Evolutionary conservation across 768 basidiomycete species (phyloP), one percentile per base, ranked within the genome.

Genomic region (Tubosaeta sp.): DNA sequence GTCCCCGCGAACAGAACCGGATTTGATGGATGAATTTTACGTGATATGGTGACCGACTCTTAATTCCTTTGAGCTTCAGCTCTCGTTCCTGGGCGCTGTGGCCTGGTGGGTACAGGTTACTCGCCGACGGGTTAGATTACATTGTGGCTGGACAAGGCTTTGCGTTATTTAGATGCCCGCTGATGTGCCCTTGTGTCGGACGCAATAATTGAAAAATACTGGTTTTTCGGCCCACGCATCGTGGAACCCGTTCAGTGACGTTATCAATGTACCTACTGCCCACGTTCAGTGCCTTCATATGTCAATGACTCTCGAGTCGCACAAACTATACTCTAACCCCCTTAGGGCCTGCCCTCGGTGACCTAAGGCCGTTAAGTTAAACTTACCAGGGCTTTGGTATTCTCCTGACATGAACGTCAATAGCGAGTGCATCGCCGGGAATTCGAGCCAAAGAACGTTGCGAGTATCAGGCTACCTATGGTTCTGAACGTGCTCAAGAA

Each of bases 81-180:
- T 22, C 34, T 41, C 27, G 39, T 40, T 43, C 25, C 46, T 49
- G 44, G n/a, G 16, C 13, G 30, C 29, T 35, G 45, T 46, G 46
- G 9, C 40, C 44, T 34, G n/a, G 34, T n/a, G 27, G 30, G 52
- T 29, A 32, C 29, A 29, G 39, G 34, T 42, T 19, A 10, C 47
- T 14, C 35, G 29, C 16, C 38, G 44, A 52, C 36, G 16, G 38
- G 36, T 50, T 41, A 46, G 30, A 38, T 39, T 40, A 30, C 52
- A 57, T 59, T 43, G 51, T 65, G 54, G 46, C 52, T 51, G 45
- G 55, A 49, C 36, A 41, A 58, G 35, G 52, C 42, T 51, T 52
- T 48, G 24, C 39, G 4, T 34, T 21, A 24, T 14, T 25, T n/a
- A 39, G 27, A 21, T 13, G 22, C n/a, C n/a, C 21, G 46, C 41